Base-by-base conservation (phyloP, 2,329 filamentous ascomycete genomes). In the Talaromyces piceae region DNA sequence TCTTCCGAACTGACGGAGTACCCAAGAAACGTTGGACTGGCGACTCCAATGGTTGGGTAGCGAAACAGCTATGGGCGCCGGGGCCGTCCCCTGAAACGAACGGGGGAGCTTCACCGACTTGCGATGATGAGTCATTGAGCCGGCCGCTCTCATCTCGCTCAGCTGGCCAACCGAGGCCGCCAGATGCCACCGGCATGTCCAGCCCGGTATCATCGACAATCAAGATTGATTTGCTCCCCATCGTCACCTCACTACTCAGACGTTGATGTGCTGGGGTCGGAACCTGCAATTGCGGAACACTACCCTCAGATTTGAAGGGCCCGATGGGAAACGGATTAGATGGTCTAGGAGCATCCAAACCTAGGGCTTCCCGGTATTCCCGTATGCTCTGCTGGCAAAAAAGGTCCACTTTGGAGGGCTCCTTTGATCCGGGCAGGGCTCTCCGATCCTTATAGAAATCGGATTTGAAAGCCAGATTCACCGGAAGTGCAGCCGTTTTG, bases 221-320 rank as follows among this genome's bases (percentile, higher is more conserved):
- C 50, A 95, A 78, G 57, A 95, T 94, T 0, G 89, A 95, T 63
- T 91, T 86, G 73, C 88, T 95, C n/a, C 88, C 87, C 9, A 77
- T 77, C 0, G 89, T 93, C 41, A 91, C 80, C 51, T 74, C 74
- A 56, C 78, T 82, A 48, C 64, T 57, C 27, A 61, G 53, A 41
- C 77, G 69, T 7, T 68, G 57, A 5, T 64, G 54, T 5, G 63
- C 62, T 4, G 60, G 57, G 4, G 68, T 59, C 2, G 51, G 51
- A 12, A 37, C 27, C 25, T 54, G 49, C 20, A 56, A 50, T 22
- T 49, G 46, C 9, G 49, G 47, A 16, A 49, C 37, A 22, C 49
- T 23, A 33, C 26, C 47, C 28, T 41, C 47, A 30, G 47, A 48
- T 18, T 41, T 45, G 27, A 28, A 44, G 20, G 16, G 45, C 41